phyloP scores from a whole-genome alignment of 1,139 yeast species.

The Ogataea hybrid region DNA sequence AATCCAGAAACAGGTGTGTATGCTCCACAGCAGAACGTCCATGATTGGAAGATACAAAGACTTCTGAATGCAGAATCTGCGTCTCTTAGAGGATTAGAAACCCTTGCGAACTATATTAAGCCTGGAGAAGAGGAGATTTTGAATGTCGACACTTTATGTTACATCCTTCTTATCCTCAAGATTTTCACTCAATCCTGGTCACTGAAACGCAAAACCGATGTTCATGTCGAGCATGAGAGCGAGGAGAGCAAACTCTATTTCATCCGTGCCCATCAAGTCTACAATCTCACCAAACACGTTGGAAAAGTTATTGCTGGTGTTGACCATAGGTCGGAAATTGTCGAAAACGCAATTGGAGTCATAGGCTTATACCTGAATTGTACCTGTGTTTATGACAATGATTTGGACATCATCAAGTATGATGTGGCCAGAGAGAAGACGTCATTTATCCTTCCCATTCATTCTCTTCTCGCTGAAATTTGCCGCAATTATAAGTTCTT shows the following conservation, averaged over 20 bases:
- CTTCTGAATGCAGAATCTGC: constrained; percentile 13
- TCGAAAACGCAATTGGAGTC: constrained; percentile 30
- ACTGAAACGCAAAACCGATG: constrained; percentile 59
- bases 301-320: constrained; percentile 37
- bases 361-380: constrained; percentile 33
- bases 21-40: constrained; percentile 9
- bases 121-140: constrained; percentile 23
- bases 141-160: constrained; percentile 17
- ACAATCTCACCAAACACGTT: constrained; percentile 44
- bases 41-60: constrained; percentile 14
- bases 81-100: constrained; percentile 23
- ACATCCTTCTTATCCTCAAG: constrained; percentile 21
- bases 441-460: constrained; percentile 60
- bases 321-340: constrained; percentile 20
- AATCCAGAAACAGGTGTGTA: constrained; percentile 5
- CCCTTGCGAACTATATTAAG: constrained; percentile 24
- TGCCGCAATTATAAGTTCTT: constrained; percentile 36
- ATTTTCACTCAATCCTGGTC: constrained; percentile 57
- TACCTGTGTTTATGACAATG: constrained; percentile 16
- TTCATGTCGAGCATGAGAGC: constrained; percentile 61
- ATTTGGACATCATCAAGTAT: constrained; percentile 19
- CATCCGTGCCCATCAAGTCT: constrained; percentile 40
- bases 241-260: constrained; percentile 46
- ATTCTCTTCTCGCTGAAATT: constrained; percentile 48
- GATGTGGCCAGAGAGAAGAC: constrained; percentile 39